phyloP scores from a whole-genome alignment of 768 basidiomycete genomes.

The Leccinum uliginosum region DNA sequence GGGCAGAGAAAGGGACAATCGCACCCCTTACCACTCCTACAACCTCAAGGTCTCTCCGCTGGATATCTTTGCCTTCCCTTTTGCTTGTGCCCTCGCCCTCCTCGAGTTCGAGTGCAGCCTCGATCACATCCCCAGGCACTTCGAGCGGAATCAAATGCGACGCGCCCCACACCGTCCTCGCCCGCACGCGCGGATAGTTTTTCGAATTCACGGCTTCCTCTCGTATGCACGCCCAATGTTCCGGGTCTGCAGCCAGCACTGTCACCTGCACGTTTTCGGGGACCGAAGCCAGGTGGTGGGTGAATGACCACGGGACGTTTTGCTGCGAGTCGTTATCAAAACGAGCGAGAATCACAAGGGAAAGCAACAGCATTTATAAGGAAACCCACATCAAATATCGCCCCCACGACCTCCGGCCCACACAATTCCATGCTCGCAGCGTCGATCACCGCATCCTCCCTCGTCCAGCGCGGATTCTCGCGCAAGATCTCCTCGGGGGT shows the following conservation, averaged over 20 bases:
- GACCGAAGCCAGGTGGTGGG: neutral
- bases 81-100: neutral
- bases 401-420: neutral
- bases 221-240: neutral
- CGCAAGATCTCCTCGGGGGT: neutral
- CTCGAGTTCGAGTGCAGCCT: slow-evolving; percentile 9
- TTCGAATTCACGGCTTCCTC: neutral
- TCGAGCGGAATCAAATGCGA: slow-evolving; percentile 16
- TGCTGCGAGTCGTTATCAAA: slow-evolving; percentile 7
- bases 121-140: slow-evolving; percentile 10
- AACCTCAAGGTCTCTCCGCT: too few relatives aligned
- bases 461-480: neutral
- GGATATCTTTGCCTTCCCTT: too few relatives aligned
- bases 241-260: slow-evolving; percentile 12
- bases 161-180: slow-evolving; percentile 6
- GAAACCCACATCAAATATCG: neutral
- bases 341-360: neutral
- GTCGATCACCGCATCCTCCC: neutral
- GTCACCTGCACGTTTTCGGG: slow-evolving; percentile 12
- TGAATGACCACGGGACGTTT: slow-evolving; percentile 22
- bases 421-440: neutral
- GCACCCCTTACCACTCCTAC: too few relatives aligned
- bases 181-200: slow-evolving; percentile 6
- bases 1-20: too few relatives aligned
- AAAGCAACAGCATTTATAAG: too few relatives aligned